A percentile compares a stretch with the other conserved stretches of the same genome.
phyloP scores from a whole-genome alignment of 345 rosid species.

The Moringa oleifera region DNA sequence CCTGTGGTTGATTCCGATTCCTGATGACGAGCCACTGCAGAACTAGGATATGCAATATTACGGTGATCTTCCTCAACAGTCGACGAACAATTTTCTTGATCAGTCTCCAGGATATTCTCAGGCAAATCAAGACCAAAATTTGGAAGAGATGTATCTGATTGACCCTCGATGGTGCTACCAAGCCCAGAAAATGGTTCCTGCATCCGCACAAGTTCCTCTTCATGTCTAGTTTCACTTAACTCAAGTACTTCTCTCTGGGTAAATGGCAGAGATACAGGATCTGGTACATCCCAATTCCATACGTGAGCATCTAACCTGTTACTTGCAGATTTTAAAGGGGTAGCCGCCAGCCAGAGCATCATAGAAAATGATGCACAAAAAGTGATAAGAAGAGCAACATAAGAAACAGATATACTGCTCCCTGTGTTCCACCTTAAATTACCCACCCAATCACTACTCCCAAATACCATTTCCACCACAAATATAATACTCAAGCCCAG shows the following conservation, averaged over 20 bases:
- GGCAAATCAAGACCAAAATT: conserved; percentile 49
- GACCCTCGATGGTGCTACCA: conserved; percentile 31
- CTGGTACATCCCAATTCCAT: conserved; percentile 50
- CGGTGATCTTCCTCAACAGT: conserved; percentile 38
- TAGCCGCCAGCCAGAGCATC: conserved; percentile 87
- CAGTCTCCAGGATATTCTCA: conserved; percentile 47
- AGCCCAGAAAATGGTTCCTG: conserved; percentile 26
- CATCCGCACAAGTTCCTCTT: conserved; percentile 23
- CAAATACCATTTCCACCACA: conserved; percentile 79
- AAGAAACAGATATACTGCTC: conserved; percentile 44
- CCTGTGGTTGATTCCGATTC: conserved; percentile 14
- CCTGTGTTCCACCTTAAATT: conserved; percentile 73
- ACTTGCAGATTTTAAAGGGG: conserved; percentile 80
- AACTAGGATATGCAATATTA: conserved; percentile 23
- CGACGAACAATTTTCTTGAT: conserved; percentile 38
- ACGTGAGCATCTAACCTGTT: conserved; percentile 41
- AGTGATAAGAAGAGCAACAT: conserved; percentile 49
- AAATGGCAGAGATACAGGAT: conserved; percentile 30
- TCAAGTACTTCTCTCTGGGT: conserved; percentile 34
- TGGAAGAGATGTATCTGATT: conserved; percentile 30
- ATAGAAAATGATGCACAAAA: conserved; percentile 66
- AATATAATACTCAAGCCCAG: conserved; percentile 73
- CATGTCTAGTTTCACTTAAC: conserved; percentile 28
- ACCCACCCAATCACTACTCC: conserved; percentile 87
- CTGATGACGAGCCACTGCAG: conserved; percentile 19